phyloP scores from a whole-genome alignment of 2,329 filamentous ascomycete genomes.

The Claviceps digitariae region DNA sequence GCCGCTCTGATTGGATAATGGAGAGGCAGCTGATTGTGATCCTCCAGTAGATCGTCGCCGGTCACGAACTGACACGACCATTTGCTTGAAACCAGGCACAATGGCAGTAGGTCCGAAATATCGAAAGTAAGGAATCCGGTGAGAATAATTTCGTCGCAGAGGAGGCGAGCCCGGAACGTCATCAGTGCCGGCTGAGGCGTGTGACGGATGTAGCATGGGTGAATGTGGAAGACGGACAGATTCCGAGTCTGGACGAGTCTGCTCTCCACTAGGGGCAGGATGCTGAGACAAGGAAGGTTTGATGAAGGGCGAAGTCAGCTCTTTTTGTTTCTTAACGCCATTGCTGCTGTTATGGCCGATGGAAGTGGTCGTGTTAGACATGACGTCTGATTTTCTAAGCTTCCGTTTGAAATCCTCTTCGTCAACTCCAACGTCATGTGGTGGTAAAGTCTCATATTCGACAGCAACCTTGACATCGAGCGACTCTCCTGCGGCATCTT shows the following conservation, averaged over 20 bases:
- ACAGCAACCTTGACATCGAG: slow-evolving; percentile 9
- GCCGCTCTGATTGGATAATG: slow-evolving; percentile 26
- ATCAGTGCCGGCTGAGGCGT: slow-evolving; percentile 9
- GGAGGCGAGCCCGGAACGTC: slow-evolving; percentile 26
- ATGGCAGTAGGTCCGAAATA: slow-evolving; percentile 89
- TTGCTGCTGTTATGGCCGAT: background rate
- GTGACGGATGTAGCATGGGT: slow-evolving; percentile 7
- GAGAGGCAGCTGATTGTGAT: slow-evolving; percentile 42
- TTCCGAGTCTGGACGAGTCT: background rate
- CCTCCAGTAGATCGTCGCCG: slow-evolving; percentile 44
- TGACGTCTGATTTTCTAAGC: background rate
- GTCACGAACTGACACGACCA: slow-evolving; percentile 67
- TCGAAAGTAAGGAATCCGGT: slow-evolving; percentile 74
- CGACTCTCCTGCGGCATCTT: slow-evolving; percentile 20
- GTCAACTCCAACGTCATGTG: slow-evolving; percentile 1
- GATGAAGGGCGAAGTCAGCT: background rate
- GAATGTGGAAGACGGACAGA: slow-evolving; percentile 2
- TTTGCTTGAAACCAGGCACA: slow-evolving; percentile 83
- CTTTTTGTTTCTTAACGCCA: background rate
- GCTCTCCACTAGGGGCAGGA: background rate
- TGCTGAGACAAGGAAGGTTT: background rate
- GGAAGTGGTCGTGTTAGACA: background rate
- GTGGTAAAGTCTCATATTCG: slow-evolving; percentile 7
- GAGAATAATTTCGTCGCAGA: slow-evolving; percentile 37
- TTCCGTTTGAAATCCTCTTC: slow-evolving; percentile 1